Evolutionary conservation across 371 early-diverging fungal species (phyloP), one percentile per base, ranked within the genome.

Genomic region (Saksenaea vasiformis): DNA sequence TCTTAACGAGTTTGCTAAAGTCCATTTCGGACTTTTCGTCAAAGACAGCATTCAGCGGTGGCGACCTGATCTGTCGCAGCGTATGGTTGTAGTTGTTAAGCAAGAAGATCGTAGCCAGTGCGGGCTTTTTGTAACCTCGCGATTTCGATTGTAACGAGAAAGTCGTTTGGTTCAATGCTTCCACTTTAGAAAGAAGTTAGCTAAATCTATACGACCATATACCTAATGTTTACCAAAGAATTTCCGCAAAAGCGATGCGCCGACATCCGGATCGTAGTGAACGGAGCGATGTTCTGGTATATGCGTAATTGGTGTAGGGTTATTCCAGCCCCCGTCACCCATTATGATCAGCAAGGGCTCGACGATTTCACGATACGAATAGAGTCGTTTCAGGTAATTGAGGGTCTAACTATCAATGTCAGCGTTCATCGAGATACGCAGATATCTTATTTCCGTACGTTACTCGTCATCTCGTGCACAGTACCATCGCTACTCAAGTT

Each of bases 11-110:
- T 64, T 81, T 87, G 54, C 91, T 89, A 71, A 87, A 87, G 56
- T 84, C 80, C 19, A 70, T 68, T 38, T 85, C 85, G 0, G 86
- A 72, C 1, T 70, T 79, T 37, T 67, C 85, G 27, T 82, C 87
- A 68, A 87, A 77, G 3, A 84, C 82, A 17, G 80, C 70, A 56
- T 84, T 71, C 15, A 84, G 66, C 0, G 87, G 85, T n/a, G 83
- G 83, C 0, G 84, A 79, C n/a, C 86, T 76, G 35, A 90, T 80
- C 11, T 82, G 80, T 34, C 92, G 87, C n/a, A 84, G 69, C 22
- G 91, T 84, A 66, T 91, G 90, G 60, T 92, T 85, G 65, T 84
- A 91, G 70, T 95, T 95, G 77, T 95, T 95, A 43, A 93, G 77
- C 54, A 92, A 70, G 67, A 95, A 95, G 22, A 95, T 65, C 5